phyloP scores from a whole-genome alignment of 2,329 filamentous ascomycete genomes.

The Phialophora chinensis region DNA sequence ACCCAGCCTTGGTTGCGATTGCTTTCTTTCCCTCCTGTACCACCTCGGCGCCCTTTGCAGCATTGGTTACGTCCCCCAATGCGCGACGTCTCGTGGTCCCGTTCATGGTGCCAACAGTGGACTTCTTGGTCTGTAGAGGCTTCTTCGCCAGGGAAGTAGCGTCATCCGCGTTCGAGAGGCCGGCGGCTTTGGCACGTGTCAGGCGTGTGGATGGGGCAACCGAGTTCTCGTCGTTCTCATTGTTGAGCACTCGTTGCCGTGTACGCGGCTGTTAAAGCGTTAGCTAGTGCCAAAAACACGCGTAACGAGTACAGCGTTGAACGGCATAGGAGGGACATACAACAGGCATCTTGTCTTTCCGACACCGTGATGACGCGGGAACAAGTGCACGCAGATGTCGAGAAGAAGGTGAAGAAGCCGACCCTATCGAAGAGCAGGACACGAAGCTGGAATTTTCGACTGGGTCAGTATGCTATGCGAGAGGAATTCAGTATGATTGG shows the following conservation, averaged over 20 bases:
- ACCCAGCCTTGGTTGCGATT: constrained; percentile 64
- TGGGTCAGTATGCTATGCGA: constrained; percentile 25
- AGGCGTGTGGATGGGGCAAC: constrained; percentile 73
- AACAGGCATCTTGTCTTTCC: constrained; percentile 38
- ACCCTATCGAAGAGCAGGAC: constrained; percentile 20
- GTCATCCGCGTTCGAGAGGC: constrained; percentile 57
- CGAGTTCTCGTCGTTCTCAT: constrained; percentile 94
- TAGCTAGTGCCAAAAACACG: constrained; percentile 45
- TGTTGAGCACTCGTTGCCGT: constrained; percentile 76
- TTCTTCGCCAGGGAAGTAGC: constrained; percentile 69
- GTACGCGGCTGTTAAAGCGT: constrained; percentile 67
- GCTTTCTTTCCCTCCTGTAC: constrained; percentile 75
- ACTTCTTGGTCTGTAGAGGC: constrained; percentile 73
- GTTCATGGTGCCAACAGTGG: constrained; percentile 57
- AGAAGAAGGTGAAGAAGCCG: constrained; percentile 13
- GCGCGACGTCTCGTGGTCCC: constrained; percentile 73
- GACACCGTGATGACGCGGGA: constrained; percentile 29
- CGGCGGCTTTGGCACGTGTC: constrained; percentile 89
- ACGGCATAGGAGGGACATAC: constrained; percentile 32
- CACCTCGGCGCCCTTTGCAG: constrained; percentile 72
- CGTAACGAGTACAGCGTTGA: constrained; percentile 8
- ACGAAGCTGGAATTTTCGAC: constrained; percentile 15
- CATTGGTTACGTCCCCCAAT: constrained; percentile 94
- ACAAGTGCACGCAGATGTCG: constrained; percentile 7
- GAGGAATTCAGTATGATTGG: constrained; percentile 35